Base-by-base conservation (phyloP, 108 stramenopile genomes). In the Skeletonema potamos region DNA sequence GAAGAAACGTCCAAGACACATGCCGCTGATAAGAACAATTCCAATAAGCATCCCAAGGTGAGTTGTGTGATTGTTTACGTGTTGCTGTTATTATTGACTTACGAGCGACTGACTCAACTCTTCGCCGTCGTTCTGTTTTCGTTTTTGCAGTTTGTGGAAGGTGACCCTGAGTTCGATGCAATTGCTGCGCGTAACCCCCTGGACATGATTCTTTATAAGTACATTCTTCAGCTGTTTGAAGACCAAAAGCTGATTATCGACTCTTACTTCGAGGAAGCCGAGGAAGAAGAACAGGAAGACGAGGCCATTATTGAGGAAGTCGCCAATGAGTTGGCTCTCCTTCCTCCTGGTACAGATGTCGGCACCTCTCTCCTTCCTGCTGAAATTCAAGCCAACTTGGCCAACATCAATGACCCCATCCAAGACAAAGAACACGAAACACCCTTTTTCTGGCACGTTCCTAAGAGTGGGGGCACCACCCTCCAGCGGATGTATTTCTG, bases 361-460 rank as follows among this genome's bases (percentile, higher is more conserved):
- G 27, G 26, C 26, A 30, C 15, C 37, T 28, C 41, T 18, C 6
- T 13, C 36, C 37, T 43, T 62, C 15, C 59, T 55, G 24, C 6
- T 13, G 29, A 28, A 55, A 63, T 46, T 18, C 61, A 22, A 32
- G 28, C 18, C 6, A 68, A 68, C 27, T 64, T 76, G 54, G 60
- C 48, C 5, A 51, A 76, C 44, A 44, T 69, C 26, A 67, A 44
- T 28, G 41, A 51, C 12, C 56, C 74, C 26, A 36, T 70, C 22
- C 46, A 46, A 62, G 55, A 46, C 26, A 51, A 27, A 3, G 64
- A 68, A 44, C 27, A 11, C 24, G 39, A 48, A 43, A 75, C 72
- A 33, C 76, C 80, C n/a, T 73, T 85, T 44, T 81, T 85, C 27
- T 85, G 84, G 84, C 81, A 82, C 32, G 66, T 85, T 6, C 79